Conservation (phyloP, 2,329 filamentous ascomycete species). For the Hypoxylon sp. region DNA sequence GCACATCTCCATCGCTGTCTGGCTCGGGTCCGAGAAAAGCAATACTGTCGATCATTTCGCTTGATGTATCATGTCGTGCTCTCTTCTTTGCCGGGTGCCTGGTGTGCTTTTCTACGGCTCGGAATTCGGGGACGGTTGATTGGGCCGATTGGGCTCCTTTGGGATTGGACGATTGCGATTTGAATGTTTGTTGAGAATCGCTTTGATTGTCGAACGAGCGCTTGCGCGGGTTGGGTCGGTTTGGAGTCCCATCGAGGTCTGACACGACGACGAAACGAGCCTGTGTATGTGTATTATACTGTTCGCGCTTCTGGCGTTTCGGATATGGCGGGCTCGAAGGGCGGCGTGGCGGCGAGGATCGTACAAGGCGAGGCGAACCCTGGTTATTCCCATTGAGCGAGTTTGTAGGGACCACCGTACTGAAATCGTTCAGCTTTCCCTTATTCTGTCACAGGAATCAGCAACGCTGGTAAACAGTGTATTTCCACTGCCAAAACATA, state of each 20-base stretch:
- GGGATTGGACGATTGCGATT: slow-evolving; percentile 35
- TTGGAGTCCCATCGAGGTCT: not conserved
- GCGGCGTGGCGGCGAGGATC: slow-evolving; percentile 15
- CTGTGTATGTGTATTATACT: slow-evolving; percentile 34
- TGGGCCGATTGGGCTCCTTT: slow-evolving; percentile 25
- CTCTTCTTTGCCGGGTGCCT: slow-evolving; percentile 12
- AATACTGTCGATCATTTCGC: not conserved
- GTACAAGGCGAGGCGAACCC: slow-evolving; percentile 24
- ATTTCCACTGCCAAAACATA: slow-evolving; percentile 18
- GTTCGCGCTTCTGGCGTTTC: slow-evolving; percentile 47
- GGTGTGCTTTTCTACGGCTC: slow-evolving; percentile 6
- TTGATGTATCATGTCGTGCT: slow-evolving; percentile 2
- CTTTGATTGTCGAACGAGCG: slow-evolving; percentile 42
- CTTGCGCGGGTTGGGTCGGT: slow-evolving; percentile 37
- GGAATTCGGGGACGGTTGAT: slow-evolving; percentile 36
- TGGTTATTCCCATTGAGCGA: slow-evolving; percentile 43
- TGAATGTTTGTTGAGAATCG: slow-evolving; percentile 43
- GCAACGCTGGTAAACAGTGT: slow-evolving; percentile 1
- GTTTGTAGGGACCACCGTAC: slow-evolving; percentile 44
- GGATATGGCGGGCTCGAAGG: slow-evolving; percentile 36
- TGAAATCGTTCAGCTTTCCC: slow-evolving; percentile 22
- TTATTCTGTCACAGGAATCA: slow-evolving; percentile 24
- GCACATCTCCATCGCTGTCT: slow-evolving; percentile 39
- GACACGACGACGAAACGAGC: slow-evolving; percentile 29
- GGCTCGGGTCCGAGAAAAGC: slow-evolving; percentile 4